Evolutionary conservation across 495 filamentous ascomycete species (phyloP), one percentile per base, ranked within the genome.

Genomic region (Podospora anserina): DNA sequence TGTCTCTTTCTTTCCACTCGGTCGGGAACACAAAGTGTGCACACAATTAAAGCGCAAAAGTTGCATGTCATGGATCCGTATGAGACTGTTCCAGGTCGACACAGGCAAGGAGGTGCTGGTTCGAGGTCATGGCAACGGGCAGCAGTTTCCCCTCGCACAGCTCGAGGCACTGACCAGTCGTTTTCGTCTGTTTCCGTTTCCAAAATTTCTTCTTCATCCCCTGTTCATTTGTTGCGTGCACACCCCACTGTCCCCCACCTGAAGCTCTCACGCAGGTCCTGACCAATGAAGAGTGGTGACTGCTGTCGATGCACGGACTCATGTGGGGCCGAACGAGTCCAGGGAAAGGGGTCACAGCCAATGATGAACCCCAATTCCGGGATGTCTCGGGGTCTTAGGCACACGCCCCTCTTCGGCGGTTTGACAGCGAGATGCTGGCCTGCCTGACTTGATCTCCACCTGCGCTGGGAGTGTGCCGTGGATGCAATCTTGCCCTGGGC

Each of bases 121-220:
- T 64, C 65, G 64, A 27, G 66, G 60, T 59, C 39, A 49, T 49
- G 67, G n/a, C 55, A 32, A 63, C 32, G 34, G 65, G 44, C 56
- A 27, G 56, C 20, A 27, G 39, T 11, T 49, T 49, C 39, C 39
- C 39, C 39, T 49, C 39, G 1, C 39, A 49, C 39, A 49, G 39
- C 39, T 49, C 39, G 34, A 44, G 39, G 67, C 70, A 69, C 61
- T 65, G 64, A 34, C 64, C 64, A 66, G 61, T 69, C 59, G 65
- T 63, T 70, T 65, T 64, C 11, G 30, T 64, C 34, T 63, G 60
- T 68, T 63, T 56, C 61, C 62, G 69, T 73, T 71, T 64, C 64
- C 66, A 65, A 69, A 70, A 71, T 76, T 71, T 68, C 74, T 73
- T 44, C 15, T 49, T 76, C 69, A 69, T 54, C 66, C 69, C 69